These are phyloP conservation scores for Tarenaya hassleriana DNA, from an alignment of 345 rosid species.

Conservation along the genomic window DNA sequence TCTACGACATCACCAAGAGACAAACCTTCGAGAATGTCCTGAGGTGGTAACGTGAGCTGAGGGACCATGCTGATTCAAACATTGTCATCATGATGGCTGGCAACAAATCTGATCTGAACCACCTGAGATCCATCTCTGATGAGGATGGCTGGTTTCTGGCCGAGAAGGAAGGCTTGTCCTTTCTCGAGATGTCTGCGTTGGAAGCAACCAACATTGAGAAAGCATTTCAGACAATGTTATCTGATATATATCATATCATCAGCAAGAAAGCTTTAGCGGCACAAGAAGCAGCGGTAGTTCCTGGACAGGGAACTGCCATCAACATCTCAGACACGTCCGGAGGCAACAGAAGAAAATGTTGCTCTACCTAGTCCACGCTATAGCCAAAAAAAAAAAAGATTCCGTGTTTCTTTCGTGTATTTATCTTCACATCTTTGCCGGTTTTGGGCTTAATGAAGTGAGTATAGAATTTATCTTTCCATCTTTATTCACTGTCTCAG, in stretches of 20 bases:
- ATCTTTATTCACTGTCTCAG: no score
- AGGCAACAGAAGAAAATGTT: slow-evolving; percentile 44
- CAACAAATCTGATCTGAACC: slow-evolving; percentile 62
- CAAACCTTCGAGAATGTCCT: slow-evolving; percentile 58
- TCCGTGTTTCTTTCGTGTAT: no score
- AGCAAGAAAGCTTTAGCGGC: slow-evolving; percentile 75
- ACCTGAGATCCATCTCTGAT: slow-evolving; percentile 58
- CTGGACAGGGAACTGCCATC: slow-evolving; percentile 63
- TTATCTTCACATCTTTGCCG: no score
- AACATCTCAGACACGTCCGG: slow-evolving; percentile 51
- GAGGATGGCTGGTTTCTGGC: slow-evolving; percentile 52
- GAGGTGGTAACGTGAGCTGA: slow-evolving; percentile 69
- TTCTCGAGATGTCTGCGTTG: slow-evolving; percentile 68
- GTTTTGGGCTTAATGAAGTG: no score
- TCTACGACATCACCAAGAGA: slow-evolving; percentile 75
- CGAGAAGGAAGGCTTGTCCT: slow-evolving; percentile 60
- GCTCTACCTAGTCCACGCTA: slow-evolving; percentile 38
- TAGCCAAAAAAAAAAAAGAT: slow-evolving; percentile 1
- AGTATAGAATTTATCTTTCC: no score
- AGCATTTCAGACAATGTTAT: slow-evolving; percentile 58
- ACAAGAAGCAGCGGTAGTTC: slow-evolving; percentile 46
- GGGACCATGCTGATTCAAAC: slow-evolving; percentile 74
- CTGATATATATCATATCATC: slow-evolving; percentile 60
- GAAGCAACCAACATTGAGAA: slow-evolving; percentile 64
- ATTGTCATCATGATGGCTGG: slow-evolving; percentile 81